Evolutionary conservation across 2,329 filamentous ascomycete genomes (phyloP).

Genomic region (Beauveria rudraprayagi): DNA sequence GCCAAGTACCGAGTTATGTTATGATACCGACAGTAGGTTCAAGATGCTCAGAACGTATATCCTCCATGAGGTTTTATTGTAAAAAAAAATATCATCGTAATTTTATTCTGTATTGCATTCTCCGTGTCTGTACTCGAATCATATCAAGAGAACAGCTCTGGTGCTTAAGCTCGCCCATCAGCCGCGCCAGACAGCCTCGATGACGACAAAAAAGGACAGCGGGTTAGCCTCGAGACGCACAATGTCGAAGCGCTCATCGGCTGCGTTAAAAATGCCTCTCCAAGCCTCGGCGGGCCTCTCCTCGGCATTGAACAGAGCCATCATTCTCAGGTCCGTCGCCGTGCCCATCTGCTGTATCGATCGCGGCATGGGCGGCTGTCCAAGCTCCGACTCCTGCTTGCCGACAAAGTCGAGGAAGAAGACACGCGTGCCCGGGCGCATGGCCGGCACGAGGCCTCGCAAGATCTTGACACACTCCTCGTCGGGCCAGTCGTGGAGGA

Average conservation of each 20-base stretch:
- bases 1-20: no score
- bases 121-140: no score
- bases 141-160: no score
- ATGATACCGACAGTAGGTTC: no score
- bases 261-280: slow-evolving; percentile 34
- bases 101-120: no score
- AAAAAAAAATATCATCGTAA: no score
- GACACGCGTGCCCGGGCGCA: slow-evolving; percentile 35
- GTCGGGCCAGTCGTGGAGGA: slow-evolving; percentile 50
- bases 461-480: slow-evolving; percentile 32
- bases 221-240: slow-evolving; percentile 27
- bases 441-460: slow-evolving; percentile 32
- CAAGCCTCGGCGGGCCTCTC: slow-evolving; percentile 40
- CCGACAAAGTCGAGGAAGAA: slow-evolving; percentile 32
- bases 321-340: slow-evolving; percentile 41
- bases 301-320: slow-evolving; percentile 40
- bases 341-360: slow-evolving; percentile 31
- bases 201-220: slow-evolving; percentile 27
- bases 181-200: slow-evolving; percentile 30
- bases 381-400: slow-evolving; percentile 22
- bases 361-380: slow-evolving; percentile 21
- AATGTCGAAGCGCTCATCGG: slow-evolving; percentile 38
- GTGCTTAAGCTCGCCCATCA: not conserved
- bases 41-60: no score
- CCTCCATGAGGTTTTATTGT: no score